Evolutionary conservation across 2,329 filamentous ascomycete genomes (phyloP), one percentile per base, ranked within the genome.

Genomic region (Rhytidhysteron rufulum): DNA sequence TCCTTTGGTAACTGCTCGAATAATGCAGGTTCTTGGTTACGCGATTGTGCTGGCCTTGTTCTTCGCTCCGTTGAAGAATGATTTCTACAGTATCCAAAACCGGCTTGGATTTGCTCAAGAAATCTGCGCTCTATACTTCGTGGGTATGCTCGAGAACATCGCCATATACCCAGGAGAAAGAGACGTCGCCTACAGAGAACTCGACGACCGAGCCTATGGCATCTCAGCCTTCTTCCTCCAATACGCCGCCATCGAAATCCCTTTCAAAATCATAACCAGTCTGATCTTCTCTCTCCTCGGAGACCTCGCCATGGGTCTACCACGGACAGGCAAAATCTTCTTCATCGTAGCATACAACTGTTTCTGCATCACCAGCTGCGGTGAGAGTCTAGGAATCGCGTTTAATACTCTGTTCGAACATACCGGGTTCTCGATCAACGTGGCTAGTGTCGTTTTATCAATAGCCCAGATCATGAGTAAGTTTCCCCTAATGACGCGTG

Each of bases 121-220:
- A 55, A 74, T 88, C 21, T 78, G 80, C 1, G 81, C 84, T 0
- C 78, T 86, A 25, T 85, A 86, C 62, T 86, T 86, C 50, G 78
- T 86, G 2, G 85, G 85, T 20, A 88, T 89, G 84, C 72, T 89
- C 10, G 84, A 89, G 60, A 88, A 88, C 53, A 82, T 88, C 4
- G 83, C 84, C 3, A 74, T 86, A 6, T 88, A 88, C 54, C 85
- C 85, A 0, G 69, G 69, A 30, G 85, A 88, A 55, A 74, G 83
- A 4, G 83, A 87, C 41, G 84, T 88, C 1, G 89, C 88, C 59
- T 87, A 88, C 55, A 77, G 82, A 49, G 86, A 90, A 64, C 78
- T 86, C 51, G 83, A 83, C 44, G 86, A 90, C 59, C 76, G 78
- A 5, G 80, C 84, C 2, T 90, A 90, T 56, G 73, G 79, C 4